Evolutionary conservation across 2,329 filamentous ascomycete species (phyloP).

Genomic region (Neonectria neomacrospora): DNA sequence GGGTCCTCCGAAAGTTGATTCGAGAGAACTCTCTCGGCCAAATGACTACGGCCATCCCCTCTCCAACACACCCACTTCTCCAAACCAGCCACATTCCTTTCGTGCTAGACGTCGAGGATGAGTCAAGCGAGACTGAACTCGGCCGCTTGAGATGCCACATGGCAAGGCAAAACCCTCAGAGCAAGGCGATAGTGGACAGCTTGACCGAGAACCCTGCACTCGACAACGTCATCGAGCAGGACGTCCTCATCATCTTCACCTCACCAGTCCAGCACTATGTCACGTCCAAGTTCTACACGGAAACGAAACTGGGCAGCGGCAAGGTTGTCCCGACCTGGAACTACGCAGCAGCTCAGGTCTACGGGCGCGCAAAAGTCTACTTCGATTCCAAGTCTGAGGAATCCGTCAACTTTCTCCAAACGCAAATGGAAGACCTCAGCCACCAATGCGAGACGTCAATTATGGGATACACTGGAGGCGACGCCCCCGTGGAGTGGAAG

Average conservation of each 20-base stretch:
- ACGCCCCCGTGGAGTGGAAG: conserved; percentile 59
- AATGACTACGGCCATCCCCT: conserved; percentile 70
- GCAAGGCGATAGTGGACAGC: conserved; percentile 67
- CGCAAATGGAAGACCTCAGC: conserved; percentile 65
- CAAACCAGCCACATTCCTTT: conserved; percentile 71
- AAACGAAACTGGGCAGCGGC: conserved; percentile 71
- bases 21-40: conserved; percentile 70
- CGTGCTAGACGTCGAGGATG: conserved; percentile 62
- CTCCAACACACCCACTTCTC: conserved; percentile 59
- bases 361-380: conserved; percentile 66
- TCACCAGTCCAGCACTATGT: conserved; percentile 70
- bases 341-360: conserved; percentile 72
- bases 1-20: conserved; percentile 65
- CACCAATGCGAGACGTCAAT: conserved; percentile 61
- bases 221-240: conserved; percentile 55
- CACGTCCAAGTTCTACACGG: conserved; percentile 74
- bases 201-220: conserved; percentile 30
- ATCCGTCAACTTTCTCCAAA: conserved; percentile 57
- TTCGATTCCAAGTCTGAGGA: conserved; percentile 59
- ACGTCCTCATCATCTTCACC: conserved; percentile 73
- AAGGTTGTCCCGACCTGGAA: conserved; percentile 80
- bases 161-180: conserved; percentile 71
- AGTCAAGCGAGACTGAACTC: conserved; percentile 53
- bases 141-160: conserved; percentile 68
- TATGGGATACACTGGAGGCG: conserved; percentile 64